Evolutionary conservation across 495 filamentous ascomycete genomes (phyloP), one percentile per base, ranked within the genome.

Genomic region (Aspergillus funiculosus): DNA sequence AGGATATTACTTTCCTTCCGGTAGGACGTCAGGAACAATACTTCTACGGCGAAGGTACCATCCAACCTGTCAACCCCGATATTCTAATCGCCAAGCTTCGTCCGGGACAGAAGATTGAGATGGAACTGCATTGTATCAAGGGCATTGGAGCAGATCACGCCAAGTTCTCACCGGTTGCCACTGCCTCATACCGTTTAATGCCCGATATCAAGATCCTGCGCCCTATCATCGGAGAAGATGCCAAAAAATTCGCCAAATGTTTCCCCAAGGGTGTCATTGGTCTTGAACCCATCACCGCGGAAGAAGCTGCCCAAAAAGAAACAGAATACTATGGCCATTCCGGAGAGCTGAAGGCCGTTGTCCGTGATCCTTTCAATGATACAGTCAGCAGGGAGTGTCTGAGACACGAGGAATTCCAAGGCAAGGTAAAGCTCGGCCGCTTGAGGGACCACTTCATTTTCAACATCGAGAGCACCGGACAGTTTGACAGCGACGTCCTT

Each of bases 381-480:
- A 97, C 91, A 2, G 92, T 99, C 45, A 89, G 83, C 60, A 76
- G 94, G 47, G 94, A 99, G 69, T 90, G 86, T 50, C 62, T 97
- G 54, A 77, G 94, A 30, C 91, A 99, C 60, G 78, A 81, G 29
- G 94, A 97, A 65, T 97, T 99, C 73, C 77, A 92, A 56, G 85
- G 75, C 46, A 97, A 94, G 74, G 94, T 99, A 41, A 90, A 88
- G 72, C 75, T 99, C 9, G 94, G 94, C 31, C 77, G 94, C 21
- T 68, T 87, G 29, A 70, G 85, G 49, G 94, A 99, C 67, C 94
- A 99, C 66, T 99, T 99, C 60, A 96, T 99, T 66, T 99, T 89
- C 75, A 81, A 78, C 43, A 73, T 99, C 5, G 94, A 99, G 75
- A 95, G 89, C 68, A 83, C 87, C 7, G 94, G 94, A 7, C 92